Base-by-base conservation (phyloP, 257 asterid genomes). In the Mentha longifolia region DNA sequence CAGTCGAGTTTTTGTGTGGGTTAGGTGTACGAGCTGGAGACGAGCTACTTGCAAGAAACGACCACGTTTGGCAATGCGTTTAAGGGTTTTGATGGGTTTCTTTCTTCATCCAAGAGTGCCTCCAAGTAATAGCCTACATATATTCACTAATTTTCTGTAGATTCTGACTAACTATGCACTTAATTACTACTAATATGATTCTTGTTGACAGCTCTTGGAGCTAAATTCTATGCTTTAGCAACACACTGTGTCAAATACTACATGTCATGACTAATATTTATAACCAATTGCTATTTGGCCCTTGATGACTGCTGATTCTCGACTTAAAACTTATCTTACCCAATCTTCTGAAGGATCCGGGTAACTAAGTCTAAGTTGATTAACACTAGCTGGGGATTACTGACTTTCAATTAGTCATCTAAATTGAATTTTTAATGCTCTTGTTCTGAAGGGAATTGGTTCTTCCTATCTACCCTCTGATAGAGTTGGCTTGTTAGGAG, bases 61-160 rank as follows among this genome's bases (percentile, higher is more conserved):
- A 82, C 81, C 68, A 80, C 81, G 63, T 86, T 92, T 22, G 97
- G 98, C 49, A 92, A 87, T 60, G 97, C 84, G 0, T 83, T 92
- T 77, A 92, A 86, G 79, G 98, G 97, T 9, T 92, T 87, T 50
- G 96, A 92, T 20, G 96, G 97, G n/a, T 90, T 88, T 75, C 89
- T 90, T 74, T 87, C 98, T 67, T 80, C 96, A 7, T 85, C 96
- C 9, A 90, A 92, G 81, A 87, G 80, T 73, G 81, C 91, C 6
- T 33, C 97, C 35, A 88, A 83, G 98, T 92, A 87, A 86, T 72
- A 56, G 6, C 74, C 51, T 71, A 6, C 10, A 63, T 39, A 33
- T 35, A 4, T 7, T 35, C 6, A 35, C 8, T 35, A 35, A 35
- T 35, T 35, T 5, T 35, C 8, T 35, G 39, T 35, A 5, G 8